A percentile compares a stretch with the other conserved stretches of the same genome.
phyloP scores from a whole-genome alignment of 1,284 basidiomycete species.

The Ganoderma boninense region DNA sequence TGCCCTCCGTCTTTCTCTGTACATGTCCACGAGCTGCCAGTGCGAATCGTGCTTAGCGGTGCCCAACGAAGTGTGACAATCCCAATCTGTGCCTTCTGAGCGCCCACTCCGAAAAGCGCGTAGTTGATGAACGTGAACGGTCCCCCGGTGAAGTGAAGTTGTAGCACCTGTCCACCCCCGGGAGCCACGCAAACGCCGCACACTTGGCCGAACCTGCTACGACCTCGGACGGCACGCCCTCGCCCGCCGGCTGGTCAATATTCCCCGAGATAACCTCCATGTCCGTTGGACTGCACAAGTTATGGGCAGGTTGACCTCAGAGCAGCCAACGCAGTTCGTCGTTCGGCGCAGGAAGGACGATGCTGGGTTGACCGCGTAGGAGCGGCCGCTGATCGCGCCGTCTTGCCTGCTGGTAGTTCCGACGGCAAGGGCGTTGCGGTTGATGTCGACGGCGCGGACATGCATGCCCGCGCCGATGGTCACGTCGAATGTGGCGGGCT shows the following conservation, averaged over 20 bases:
- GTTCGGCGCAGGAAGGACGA: conserved; percentile 12
- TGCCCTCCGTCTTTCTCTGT: not conserved
- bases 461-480: conserved; percentile 18
- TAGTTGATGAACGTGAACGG: too few species aligned
- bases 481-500: conserved; percentile 6
- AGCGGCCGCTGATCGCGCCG: not conserved
- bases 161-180: too few species aligned
- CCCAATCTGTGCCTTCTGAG: not conserved
- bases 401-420: not conserved
- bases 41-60: too few species aligned
- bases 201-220: too few species aligned
- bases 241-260: too few species aligned
- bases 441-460: conserved; percentile 9
- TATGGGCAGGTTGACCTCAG: too few species aligned
- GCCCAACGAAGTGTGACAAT: not conserved
- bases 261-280: too few species aligned
- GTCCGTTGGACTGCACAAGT: too few species aligned
- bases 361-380: not conserved
- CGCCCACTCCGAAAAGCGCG: too few species aligned
- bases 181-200: too few species aligned
- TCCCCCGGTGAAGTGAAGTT: too few species aligned
- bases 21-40: not conserved
- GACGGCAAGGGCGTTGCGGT: conserved; percentile 1
- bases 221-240: too few species aligned
- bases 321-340: conserved; percentile 11